A percentile compares a stretch with the other conserved stretches of the same genome.
Evolutionary conservation across 352 stramenopile genomes (phyloP).

Genomic region (Albugo laibachii): DNA sequence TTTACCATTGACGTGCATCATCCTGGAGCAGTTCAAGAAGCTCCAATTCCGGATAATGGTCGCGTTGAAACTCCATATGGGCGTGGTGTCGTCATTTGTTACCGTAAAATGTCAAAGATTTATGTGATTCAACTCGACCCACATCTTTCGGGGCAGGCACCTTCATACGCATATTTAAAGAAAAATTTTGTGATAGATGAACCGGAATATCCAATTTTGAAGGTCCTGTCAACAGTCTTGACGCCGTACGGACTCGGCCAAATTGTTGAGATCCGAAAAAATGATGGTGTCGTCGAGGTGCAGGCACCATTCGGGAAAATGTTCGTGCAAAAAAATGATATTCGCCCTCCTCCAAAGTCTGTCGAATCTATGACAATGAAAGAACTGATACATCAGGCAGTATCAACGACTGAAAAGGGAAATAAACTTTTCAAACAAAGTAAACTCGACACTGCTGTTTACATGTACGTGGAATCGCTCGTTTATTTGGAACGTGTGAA

Average conservation of each 20-base stretch:
- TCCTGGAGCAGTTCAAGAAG: conserved; percentile 32
- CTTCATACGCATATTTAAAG: conserved; percentile 28
- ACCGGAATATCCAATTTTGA: conserved; percentile 29
- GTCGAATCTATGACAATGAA: conserved; percentile 60
- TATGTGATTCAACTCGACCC: conserved; percentile 64
- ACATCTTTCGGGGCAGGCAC: conserved; percentile 9
- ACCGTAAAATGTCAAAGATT: conserved; percentile 49
- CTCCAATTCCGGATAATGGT: conserved; percentile 49
- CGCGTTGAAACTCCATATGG: conserved; percentile 58
- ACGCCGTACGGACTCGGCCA: conserved; percentile 50
- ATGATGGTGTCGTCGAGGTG: conserved; percentile 47
- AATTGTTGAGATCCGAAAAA: conserved; percentile 40
- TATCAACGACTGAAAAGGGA: conserved; percentile 38
- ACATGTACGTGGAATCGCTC: conserved; percentile 51
- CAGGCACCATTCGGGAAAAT: conserved; percentile 37
- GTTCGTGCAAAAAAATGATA: conserved; percentile 68
- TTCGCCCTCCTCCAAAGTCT: conserved; percentile 36
- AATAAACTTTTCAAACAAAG: conserved; percentile 49
- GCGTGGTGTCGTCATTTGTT: conserved; percentile 43
- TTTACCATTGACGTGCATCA: conserved; percentile 45
- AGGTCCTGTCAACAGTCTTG: conserved; percentile 59
- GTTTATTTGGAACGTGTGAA: conserved; percentile 55
- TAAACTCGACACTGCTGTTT: conserved; percentile 41
- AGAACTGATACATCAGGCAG: conserved; percentile 43
- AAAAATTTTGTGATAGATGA: conserved; percentile 49